These are phyloP conservation scores for Didymella sp. DNA, from an alignment of 2,329 filamentous ascomycete genomes.

Conservation along the genomic window DNA sequence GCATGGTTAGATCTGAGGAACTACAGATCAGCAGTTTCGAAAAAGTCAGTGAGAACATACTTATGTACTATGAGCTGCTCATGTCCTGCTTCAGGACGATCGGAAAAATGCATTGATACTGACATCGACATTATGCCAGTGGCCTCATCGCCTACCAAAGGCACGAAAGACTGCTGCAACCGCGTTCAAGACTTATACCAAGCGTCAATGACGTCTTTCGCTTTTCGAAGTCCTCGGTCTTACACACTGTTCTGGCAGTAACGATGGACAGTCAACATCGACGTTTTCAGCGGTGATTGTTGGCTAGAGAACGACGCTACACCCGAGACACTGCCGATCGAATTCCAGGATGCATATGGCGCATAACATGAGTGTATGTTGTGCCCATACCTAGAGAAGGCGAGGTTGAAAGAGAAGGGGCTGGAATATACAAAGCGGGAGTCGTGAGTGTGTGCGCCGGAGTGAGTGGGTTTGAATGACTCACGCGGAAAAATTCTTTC, in stretches of 20 bases:
- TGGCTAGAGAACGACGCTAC: slow-evolving; percentile 24
- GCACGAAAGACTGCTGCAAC: background rate
- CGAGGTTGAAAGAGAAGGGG: background rate
- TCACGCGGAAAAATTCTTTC: slow-evolving; percentile 5
- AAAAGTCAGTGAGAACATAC: slow-evolving; percentile 31
- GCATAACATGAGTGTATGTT: background rate
- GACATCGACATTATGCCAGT: background rate
- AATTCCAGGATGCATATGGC: background rate
- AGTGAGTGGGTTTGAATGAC: slow-evolving; percentile 4
- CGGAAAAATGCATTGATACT: background rate
- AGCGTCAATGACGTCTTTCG: background rate
- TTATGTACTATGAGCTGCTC: slow-evolving; percentile 32
- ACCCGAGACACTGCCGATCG: slow-evolving; percentile 14
- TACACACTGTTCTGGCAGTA: slow-evolving; percentile 23
- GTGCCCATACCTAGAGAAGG: slow-evolving; percentile 3
- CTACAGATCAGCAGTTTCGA: slow-evolving; percentile 19
- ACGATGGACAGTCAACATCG: slow-evolving; percentile 10
- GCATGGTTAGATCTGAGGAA: slow-evolving; percentile 24
- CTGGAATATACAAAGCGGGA: slow-evolving; percentile 1
- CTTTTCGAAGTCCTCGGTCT: slow-evolving; percentile 1
- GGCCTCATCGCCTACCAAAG: background rate
- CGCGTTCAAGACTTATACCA: background rate
- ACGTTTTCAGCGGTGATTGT: slow-evolving; percentile 14
- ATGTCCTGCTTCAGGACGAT: too few relatives aligned
- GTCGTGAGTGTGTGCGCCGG: background rate